phyloP scores from a whole-genome alignment of 495 filamentous ascomycete genomes.

The Aspergillus carlsbadensis region DNA sequence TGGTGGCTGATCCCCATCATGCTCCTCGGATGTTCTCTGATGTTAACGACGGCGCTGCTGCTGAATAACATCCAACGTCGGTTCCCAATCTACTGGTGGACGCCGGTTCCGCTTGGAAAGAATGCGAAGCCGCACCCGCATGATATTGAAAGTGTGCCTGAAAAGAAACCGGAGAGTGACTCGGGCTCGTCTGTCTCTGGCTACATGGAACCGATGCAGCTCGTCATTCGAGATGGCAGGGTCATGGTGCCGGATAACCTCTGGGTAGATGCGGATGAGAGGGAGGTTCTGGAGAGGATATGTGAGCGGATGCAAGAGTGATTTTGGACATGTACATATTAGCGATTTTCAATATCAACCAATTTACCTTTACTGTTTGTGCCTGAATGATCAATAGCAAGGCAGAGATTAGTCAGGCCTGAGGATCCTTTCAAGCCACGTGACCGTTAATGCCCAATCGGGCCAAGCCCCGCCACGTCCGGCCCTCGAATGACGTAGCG shows the following conservation, averaged over 20 bases:
- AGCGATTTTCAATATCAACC: neutral
- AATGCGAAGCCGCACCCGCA: neutral
- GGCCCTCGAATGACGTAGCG: constrained; percentile 28
- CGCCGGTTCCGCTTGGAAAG: constrained; percentile 28
- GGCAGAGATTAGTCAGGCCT: constrained; percentile 17
- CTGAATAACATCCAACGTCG: constrained; percentile 75
- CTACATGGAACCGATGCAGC: constrained; percentile 26
- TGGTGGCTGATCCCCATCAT: constrained; percentile 74
- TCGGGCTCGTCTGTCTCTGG: constrained; percentile 29
- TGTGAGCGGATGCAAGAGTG: constrained; percentile 29
- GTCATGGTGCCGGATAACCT: constrained; percentile 37
- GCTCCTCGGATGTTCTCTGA: constrained; percentile 61
- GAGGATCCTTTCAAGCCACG: constrained; percentile 11
- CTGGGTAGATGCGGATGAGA: constrained; percentile 34
- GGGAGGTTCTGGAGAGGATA: constrained; percentile 29
- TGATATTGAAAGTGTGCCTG: constrained; percentile 26
- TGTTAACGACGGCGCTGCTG: constrained; percentile 64
- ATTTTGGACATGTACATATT: neutral
- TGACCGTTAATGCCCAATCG: constrained; percentile 26
- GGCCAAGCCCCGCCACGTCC: constrained; percentile 26
- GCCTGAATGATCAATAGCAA: neutral
- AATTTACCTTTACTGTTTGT: too few relatives aligned
- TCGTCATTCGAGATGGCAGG: constrained; percentile 32
- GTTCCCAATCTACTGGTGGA: constrained; percentile 78
- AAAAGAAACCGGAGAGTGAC: constrained; percentile 16